Evolutionary conservation across 306 rosid species (phyloP), one percentile per base, ranked within the genome.

Genomic region (Pyrus bretschneideri): DNA sequence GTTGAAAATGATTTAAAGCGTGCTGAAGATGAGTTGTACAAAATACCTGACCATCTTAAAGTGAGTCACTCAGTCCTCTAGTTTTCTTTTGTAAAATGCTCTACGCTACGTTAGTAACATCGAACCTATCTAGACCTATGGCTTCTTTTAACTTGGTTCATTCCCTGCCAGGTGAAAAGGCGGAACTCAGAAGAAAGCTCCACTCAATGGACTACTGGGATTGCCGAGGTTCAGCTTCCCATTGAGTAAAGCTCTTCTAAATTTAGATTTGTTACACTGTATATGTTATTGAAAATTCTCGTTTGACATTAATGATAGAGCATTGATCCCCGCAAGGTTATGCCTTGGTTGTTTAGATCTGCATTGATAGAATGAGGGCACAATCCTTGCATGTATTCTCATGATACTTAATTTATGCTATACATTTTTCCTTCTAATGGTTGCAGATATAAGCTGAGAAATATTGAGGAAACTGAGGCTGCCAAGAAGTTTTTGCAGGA

Each of bases 151-250:
- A 77, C 27, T 11, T 45, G 59, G 81, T 29, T 23, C 42, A 51
- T 85, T 72, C 60, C 40, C 30, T 78, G 55, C 80, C 85, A 94
- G 98, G 98, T 94, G 54, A 95, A 95, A 79, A 91, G 84, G 72
- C 81, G 97, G 65, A 92, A 92, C 84, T 92, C 99, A 6, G 96
- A 91, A 84, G 99, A 95, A 82, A 92, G 99, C 81, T 95, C 99
- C 57, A 95, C 97, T 42, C 99, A 92, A 82, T 95, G 99, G 99
- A 95, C 99, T 65, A 95, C 99, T 75, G 99, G 97, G 72, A 95
- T 95, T 51, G 99, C 99, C 2, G 99, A 95, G 92, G 71, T 95
- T 71, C 99, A 95, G 90, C 97, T 95, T 76, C 97, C 99, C 21
- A 95, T 95, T 31, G 99, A 95, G 98, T 95, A 88, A 81, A 92